Conservation (phyloP, 176 grass and related monocot genomes). For the Phoenix dactylifera region DNA sequence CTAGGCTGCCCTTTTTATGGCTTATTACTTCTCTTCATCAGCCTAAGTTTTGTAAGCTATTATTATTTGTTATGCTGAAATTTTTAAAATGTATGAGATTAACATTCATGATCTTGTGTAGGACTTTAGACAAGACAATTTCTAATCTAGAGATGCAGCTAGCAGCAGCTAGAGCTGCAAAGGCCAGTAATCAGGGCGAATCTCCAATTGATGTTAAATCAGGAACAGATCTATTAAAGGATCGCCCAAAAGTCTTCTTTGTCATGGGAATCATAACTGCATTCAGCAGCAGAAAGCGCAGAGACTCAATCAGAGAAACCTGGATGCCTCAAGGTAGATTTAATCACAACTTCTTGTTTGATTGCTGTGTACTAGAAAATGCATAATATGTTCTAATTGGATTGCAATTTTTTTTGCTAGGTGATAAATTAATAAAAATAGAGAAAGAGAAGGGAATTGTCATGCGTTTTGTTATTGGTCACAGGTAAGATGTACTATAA, state of each 20-base stretch:
- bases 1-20: no score
- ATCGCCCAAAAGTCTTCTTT: constrained; percentile 27
- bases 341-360: no score
- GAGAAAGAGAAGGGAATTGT: constrained; percentile 52
- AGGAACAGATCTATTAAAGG: constrained; percentile 15
- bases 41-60: no score
- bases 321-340: constrained; percentile 47
- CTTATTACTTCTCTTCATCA: no score
- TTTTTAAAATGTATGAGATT: neutral
- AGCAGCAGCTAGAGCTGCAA: constrained; percentile 42
- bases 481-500: constrained; percentile 26
- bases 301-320: constrained; percentile 48
- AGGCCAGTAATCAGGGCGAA: constrained; percentile 29
- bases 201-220: constrained; percentile 23
- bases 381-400: neutral
- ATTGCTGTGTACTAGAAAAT: no score
- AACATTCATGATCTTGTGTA: constrained; percentile 6
- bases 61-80: no score
- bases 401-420: constrained; percentile 14
- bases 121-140: constrained; percentile 54
- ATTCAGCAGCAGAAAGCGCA: constrained; percentile 30
- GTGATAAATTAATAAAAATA: constrained; percentile 36
- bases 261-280: constrained; percentile 64
- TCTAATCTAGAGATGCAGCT: constrained; percentile 54
- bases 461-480: constrained; percentile 66